Conservation (phyloP, 139 green algal genomes). For the Micractinium conductrix region DNA sequence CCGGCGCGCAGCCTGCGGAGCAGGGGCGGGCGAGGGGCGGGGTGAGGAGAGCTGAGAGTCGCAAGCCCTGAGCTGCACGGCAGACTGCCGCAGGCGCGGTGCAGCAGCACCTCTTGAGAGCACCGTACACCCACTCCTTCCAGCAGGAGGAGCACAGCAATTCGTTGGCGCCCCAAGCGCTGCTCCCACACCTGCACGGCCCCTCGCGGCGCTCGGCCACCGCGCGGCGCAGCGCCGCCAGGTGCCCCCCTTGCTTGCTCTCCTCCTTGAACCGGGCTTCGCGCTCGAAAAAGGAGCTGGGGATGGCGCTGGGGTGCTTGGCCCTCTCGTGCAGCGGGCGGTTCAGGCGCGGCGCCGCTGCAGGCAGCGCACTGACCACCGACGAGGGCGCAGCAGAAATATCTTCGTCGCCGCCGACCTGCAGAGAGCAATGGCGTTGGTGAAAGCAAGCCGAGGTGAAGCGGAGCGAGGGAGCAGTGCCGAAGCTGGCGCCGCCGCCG, state of each 20-base stretch:
- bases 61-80: no score
- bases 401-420: no score
- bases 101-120: no score
- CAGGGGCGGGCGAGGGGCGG: neutral
- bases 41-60: neutral
- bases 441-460: neutral
- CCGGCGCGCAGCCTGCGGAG: constrained; percentile 21
- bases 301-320: constrained; percentile 16
- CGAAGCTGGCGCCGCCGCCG: no score
- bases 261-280: constrained; percentile 25
- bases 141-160: no score
- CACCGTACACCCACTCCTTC: no score
- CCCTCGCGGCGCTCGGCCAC: constrained; percentile 7
- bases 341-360: constrained; percentile 11
- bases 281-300: constrained; percentile 41
- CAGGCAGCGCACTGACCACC: neutral
- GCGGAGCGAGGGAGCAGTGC: neutral
- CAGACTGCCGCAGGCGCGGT: no score
- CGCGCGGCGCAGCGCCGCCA: neutral
- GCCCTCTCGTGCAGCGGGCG: constrained; percentile 12
- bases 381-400: no score
- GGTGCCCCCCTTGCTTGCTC: no score
- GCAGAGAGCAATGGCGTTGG: no score
- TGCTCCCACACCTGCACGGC: constrained; percentile 5
- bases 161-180: no score